Evolutionary conservation across 768 basidiomycete genomes (phyloP).

Genomic region (Pleurotus djamor): DNA sequence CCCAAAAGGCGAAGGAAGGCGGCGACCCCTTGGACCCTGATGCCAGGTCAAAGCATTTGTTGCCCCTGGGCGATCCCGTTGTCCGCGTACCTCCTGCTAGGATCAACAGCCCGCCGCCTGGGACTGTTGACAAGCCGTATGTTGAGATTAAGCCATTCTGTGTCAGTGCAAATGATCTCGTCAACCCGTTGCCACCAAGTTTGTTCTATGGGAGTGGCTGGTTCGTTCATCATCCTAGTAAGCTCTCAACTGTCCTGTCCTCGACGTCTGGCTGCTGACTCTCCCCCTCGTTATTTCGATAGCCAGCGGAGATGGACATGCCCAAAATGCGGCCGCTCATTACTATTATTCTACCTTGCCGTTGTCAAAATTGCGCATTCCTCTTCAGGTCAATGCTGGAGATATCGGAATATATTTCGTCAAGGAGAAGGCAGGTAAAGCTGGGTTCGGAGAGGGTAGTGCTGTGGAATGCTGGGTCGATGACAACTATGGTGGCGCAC

Average conservation of each 20-base stretch:
- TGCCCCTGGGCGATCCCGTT: slow-evolving; percentile 22
- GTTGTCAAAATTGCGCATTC: slow-evolving; percentile 78
- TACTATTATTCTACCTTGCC: slow-evolving; percentile 94
- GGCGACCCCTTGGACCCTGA: slow-evolving; percentile 19
- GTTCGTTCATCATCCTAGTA: slow-evolving; percentile 67
- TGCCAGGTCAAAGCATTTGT: slow-evolving; percentile 7
- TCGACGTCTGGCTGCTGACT: too few relatives aligned
- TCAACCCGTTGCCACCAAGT: slow-evolving; percentile 94
- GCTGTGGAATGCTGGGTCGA: slow-evolving; percentile 96
- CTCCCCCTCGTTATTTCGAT: too few relatives aligned
- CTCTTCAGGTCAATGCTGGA: slow-evolving; percentile 81
- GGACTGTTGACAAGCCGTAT: slow-evolving; percentile 46
- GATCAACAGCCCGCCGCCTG: slow-evolving; percentile 61
- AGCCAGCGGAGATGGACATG: slow-evolving; percentile 7
- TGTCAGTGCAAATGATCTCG: slow-evolving; percentile 94
- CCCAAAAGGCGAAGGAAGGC: slow-evolving; percentile 26
- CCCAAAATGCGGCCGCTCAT: slow-evolving; percentile 64
- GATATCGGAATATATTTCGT: slow-evolving; percentile 93
- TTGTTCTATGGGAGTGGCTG: slow-evolving; percentile 95
- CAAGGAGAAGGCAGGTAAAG: slow-evolving; percentile 58
- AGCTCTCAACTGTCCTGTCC: not conserved
- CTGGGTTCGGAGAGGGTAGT: slow-evolving; percentile 53
- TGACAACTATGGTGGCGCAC: slow-evolving; percentile 83
- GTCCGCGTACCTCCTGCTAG: slow-evolving; percentile 68
- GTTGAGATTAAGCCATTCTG: slow-evolving; percentile 91